These are phyloP conservation scores for Periglandula ipomoeae DNA, from an alignment of 2,329 filamentous ascomycete species.

Conservation along the genomic window DNA sequence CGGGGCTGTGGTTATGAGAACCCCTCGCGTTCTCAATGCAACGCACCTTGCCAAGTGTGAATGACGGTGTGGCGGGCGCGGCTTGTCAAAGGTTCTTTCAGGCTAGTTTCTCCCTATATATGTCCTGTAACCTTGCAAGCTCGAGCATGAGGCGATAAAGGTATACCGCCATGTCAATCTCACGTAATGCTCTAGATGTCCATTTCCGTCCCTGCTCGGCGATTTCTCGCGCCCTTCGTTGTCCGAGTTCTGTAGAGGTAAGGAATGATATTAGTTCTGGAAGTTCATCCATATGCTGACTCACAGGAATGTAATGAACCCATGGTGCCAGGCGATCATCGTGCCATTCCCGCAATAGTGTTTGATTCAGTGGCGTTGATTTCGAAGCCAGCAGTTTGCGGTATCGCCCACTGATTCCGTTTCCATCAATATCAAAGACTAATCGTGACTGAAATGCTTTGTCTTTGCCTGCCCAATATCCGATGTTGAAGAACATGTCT, in stretches of 20 bases:
- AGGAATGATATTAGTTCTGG: constrained; percentile 41
- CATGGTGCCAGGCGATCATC: constrained; percentile 45
- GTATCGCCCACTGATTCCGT: constrained; percentile 45
- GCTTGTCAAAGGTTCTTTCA: too few species aligned
- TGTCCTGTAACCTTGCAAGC: constrained; percentile 33
- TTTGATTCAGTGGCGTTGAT: constrained; percentile 40
- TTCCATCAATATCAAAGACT: constrained; percentile 46
- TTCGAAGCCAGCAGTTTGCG: constrained; percentile 39
- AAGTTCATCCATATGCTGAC: constrained; percentile 38
- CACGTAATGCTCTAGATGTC: constrained; percentile 43
- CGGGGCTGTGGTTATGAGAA: too few species aligned
- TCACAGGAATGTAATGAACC: constrained; percentile 48
- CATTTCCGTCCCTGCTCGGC: constrained; percentile 46
- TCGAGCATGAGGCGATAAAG: constrained; percentile 54
- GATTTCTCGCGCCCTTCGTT: constrained; percentile 37
- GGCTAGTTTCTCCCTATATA: constrained; percentile 10
- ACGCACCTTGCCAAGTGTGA: too few species aligned
- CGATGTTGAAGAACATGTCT: background rate
- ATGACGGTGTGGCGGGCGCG: too few species aligned
- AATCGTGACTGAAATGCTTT: constrained; percentile 28
- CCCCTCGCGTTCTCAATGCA: too few species aligned
- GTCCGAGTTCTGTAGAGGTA: constrained; percentile 34
- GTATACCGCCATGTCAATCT: constrained; percentile 51
- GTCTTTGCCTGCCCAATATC: constrained; percentile 14
- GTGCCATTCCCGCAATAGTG: constrained; percentile 47